These are phyloP conservation scores for Zymoseptoria tritici DNA, from an alignment of 2,329 filamentous ascomycete species.

Conservation along the genomic window DNA sequence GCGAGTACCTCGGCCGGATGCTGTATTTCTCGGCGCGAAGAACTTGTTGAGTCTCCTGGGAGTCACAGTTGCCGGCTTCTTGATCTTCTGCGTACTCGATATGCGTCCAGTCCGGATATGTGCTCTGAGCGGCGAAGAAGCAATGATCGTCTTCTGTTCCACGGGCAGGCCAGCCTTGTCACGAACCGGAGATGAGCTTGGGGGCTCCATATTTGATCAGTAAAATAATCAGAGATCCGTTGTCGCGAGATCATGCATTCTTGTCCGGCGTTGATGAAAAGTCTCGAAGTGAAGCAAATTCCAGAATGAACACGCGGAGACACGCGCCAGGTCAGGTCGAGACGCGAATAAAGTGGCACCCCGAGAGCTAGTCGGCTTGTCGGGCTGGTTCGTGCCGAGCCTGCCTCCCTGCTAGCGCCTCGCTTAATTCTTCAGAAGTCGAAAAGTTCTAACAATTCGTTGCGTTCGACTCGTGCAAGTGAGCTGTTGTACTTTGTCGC, in stretches of 20 bases:
- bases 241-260: background rate
- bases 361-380: background rate
- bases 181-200: conserved; percentile 1
- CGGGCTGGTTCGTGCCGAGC: background rate
- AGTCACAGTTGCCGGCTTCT: conserved; percentile 43
- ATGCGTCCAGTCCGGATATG: conserved; percentile 7
- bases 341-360: background rate
- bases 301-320: conserved; percentile 1
- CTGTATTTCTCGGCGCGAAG: conserved; percentile 41
- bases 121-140: conserved; percentile 22
- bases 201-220: background rate
- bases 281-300: background rate
- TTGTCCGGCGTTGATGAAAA: background rate
- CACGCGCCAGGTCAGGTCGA: background rate
- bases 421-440: background rate
- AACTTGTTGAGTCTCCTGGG: conserved; percentile 46
- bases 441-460: background rate
- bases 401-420: background rate
- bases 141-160: conserved; percentile 22
- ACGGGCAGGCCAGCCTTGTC: background rate
- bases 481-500: background rate
- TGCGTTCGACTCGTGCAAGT: background rate
- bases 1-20: conserved; percentile 19
- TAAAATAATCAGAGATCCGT: background rate
- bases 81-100: conserved; percentile 32